Conservation (phyloP, 345 rosid species). For the Salix viminalis region DNA sequence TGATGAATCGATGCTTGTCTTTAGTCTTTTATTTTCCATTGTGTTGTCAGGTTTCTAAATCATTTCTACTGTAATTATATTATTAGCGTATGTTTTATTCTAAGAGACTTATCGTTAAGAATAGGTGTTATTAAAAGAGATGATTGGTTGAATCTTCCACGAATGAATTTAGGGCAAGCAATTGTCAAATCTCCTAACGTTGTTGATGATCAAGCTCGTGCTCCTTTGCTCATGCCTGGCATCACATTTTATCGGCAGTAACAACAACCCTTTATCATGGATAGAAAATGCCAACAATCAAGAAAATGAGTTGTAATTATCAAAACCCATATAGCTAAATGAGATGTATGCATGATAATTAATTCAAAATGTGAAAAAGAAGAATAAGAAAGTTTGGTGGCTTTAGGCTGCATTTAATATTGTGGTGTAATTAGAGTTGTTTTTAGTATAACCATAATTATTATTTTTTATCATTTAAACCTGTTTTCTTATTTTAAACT, state of each 20-base stretch:
- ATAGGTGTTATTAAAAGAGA: background rate
- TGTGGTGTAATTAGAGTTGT: too few species aligned
- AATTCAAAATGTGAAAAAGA: background rate
- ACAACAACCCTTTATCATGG: constrained; percentile 7
- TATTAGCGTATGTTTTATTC: background rate
- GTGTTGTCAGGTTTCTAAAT: too few species aligned
- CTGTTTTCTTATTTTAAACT: too few species aligned
- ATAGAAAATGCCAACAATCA: background rate
- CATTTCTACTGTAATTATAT: too few species aligned
- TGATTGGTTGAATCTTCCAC: background rate
- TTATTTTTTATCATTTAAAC: too few species aligned
- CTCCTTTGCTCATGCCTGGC: background rate
- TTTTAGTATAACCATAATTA: too few species aligned
- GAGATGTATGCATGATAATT: too few species aligned
- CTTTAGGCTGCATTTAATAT: too few species aligned
- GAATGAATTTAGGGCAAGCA: background rate
- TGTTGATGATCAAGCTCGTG: background rate
- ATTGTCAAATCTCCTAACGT: background rate
- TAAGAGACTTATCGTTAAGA: background rate
- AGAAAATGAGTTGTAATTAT: background rate
- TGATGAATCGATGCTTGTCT: too few species aligned
- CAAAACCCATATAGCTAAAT: background rate
- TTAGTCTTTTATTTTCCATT: too few species aligned
- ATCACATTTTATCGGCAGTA: background rate
- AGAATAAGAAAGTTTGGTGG: background rate